Base-by-base conservation (phyloP, 768 basidiomycete genomes). In the Fomitopsis serialis region DNA sequence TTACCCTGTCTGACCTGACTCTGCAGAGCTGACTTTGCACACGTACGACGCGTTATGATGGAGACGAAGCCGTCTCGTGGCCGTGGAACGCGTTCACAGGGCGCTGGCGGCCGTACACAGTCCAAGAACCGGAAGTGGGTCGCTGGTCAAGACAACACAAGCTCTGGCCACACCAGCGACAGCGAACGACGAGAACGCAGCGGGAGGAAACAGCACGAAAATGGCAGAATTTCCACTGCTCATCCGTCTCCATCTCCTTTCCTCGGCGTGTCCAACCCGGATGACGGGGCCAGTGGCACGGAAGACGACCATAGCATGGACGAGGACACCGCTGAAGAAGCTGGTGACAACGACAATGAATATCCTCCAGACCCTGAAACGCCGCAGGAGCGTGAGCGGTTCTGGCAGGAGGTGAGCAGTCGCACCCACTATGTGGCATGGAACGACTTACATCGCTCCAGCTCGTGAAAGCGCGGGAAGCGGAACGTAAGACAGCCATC, bases 391-490 rank as follows among this genome's bases (percentile, higher is more conserved):
- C 74, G 80, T 44, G 86, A 89, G 58, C 74, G 66, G 56, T 87
- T 84, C 62, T 90, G 80, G 61, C 81, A 87, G 68, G 82, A 87
- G 76, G 88, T 89, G 55, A 55, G 80, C 71, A 12, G 17, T 54
- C 9, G 15, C 23, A 25, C 1, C 34, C 27, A 15, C 19, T 40
- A 4, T 59, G 40, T 10, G 22, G 17, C 48, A 52, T 59, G 34
- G 52, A 32, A 50, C 62, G 52, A 45, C 54, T 68, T 48, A 58
- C 49, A 48, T 48, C 42, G 32, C 50, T 45, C 10, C 42, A 57
- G 89, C 71, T 92, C 57, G 81, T 87, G 23, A 87, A 84, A 74
- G 78, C 79, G 3, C 84, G 89, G 47, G 87, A 92, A 61, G 63
- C 67, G 2, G 90, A 91, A 63, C 74, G 82, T 48, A 85, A 84